Evolutionary conservation across 768 basidiomycete genomes (phyloP).

Genomic region (Amanita exitialis): DNA sequence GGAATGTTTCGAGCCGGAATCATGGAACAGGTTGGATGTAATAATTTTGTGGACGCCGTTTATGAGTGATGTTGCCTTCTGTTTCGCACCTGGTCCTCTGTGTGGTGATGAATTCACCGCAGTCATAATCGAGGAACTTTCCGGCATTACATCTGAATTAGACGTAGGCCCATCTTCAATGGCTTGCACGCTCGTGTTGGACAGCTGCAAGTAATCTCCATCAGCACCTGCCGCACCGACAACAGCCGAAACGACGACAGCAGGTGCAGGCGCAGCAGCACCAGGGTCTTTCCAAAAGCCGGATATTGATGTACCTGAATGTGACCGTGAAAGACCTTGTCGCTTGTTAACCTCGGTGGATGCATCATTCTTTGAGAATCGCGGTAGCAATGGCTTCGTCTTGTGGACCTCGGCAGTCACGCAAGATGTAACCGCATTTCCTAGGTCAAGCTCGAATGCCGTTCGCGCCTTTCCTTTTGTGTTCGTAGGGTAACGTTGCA

Average conservation of each 20-base stretch:
- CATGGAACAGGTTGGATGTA: slow-evolving; percentile 12
- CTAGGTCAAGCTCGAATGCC: slow-evolving; percentile 20
- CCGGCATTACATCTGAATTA: slow-evolving; percentile 15
- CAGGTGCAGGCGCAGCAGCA: slow-evolving; percentile 40
- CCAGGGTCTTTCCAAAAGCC: slow-evolving; percentile 45
- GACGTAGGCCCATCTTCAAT: not conserved
- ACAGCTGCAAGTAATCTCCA: slow-evolving; percentile 26
- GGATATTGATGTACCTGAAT: slow-evolving; percentile 25
- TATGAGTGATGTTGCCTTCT: slow-evolving; percentile 14
- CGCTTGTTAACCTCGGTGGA: not conserved
- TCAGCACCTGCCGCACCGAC: slow-evolving; percentile 34
- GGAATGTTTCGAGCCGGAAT: slow-evolving; percentile 11
- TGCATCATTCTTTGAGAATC: not conserved
- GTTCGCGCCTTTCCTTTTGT: slow-evolving; percentile 24
- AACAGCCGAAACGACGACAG: slow-evolving; percentile 40
- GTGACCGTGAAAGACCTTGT: slow-evolving; percentile 24
- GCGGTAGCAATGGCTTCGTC: not conserved
- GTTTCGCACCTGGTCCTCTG: slow-evolving; percentile 20
- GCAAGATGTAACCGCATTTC: slow-evolving; percentile 25
- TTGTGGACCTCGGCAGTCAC: slow-evolving; percentile 16
- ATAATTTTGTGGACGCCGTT: slow-evolving; percentile 18
- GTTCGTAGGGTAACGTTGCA: not conserved
- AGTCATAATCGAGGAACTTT: slow-evolving; percentile 30
- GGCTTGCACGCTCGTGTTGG: slow-evolving; percentile 12
- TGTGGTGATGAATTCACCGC: slow-evolving; percentile 33